phyloP scores from a whole-genome alignment of 352 stramenopile genomes.

The Globisporangium ultimum region DNA sequence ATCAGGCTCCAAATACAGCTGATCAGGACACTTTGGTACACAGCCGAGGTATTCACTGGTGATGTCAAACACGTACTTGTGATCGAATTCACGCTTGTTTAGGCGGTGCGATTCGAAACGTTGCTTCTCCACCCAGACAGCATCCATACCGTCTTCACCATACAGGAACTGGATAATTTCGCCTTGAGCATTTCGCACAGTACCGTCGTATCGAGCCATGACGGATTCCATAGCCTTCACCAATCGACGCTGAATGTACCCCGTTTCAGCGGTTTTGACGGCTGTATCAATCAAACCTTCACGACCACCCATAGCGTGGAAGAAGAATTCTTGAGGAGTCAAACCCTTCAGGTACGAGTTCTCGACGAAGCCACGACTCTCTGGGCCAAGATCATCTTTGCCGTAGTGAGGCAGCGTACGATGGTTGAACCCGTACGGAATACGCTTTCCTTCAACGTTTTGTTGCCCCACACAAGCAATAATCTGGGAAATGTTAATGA shows the following conservation, averaged over 20 bases:
- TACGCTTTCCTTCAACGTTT: conserved; percentile 98
- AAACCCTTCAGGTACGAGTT: conserved; percentile 98
- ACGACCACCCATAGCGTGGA: conserved; percentile 99
- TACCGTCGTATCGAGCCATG: conserved; percentile 98
- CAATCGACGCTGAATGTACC: conserved; percentile 99
- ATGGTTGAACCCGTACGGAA: conserved; percentile 94
- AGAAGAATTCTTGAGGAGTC: conserved; percentile 98
- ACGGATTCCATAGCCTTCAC: conserved; percentile 99
- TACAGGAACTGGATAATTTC: conserved; percentile 89
- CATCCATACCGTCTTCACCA: conserved; percentile 99
- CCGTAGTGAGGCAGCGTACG: conserved; percentile 95
- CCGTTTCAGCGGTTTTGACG: conserved; percentile 99
- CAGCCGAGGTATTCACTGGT: conserved; percentile 92
- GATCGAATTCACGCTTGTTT: conserved; percentile 93
- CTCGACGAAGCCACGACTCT: conserved; percentile 98
- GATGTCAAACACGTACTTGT: conserved; percentile 92
- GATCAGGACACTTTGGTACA: conserved; percentile 76
- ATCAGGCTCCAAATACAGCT: conserved; percentile 81
- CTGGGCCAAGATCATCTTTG: conserved; percentile 97
- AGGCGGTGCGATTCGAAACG: conserved; percentile 87
- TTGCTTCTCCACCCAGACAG: conserved; percentile 99
- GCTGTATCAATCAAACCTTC: conserved; percentile 99
- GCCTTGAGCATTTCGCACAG: conserved; percentile 93
- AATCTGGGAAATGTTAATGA: conserved; percentile 99
- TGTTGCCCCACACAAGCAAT: conserved; percentile 99